Conservation (phyloP, 805 yeast genomes). For the Cyberlindnera mississippiensis region DNA sequence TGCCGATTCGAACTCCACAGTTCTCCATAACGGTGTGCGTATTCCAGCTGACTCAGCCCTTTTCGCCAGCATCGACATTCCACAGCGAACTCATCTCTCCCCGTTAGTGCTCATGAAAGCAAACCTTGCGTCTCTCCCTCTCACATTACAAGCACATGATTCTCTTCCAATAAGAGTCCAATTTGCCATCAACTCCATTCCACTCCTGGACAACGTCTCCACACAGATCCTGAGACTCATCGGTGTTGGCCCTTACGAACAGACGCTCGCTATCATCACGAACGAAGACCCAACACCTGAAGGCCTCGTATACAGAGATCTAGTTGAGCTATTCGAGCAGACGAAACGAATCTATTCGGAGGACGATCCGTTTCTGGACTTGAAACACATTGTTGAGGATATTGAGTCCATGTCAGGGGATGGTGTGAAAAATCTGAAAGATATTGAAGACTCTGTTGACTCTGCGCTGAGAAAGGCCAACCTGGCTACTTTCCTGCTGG, state of each 20-base stretch:
- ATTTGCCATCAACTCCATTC: constrained; percentile 61
- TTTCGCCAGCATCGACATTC: constrained; percentile 9
- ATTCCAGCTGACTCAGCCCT: constrained; percentile 25
- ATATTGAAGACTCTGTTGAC: constrained; percentile 22
- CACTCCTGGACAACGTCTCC: constrained; percentile 76
- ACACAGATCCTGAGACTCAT: constrained; percentile 74
- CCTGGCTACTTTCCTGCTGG: constrained; percentile 82
- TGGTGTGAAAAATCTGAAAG: constrained; percentile 13
- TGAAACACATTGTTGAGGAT: constrained; percentile 67
- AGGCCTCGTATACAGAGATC: constrained; percentile 56
- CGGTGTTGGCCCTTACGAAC: constrained; percentile 72
- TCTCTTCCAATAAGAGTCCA: constrained; percentile 51
- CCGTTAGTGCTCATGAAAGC: constrained; percentile 32
- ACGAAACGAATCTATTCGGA: constrained; percentile 64
- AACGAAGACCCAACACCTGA: constrained; percentile 62
- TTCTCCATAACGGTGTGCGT: constrained; percentile 16
- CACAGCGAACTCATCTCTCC: constrained; percentile 11
- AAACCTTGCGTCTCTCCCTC: constrained; percentile 58
- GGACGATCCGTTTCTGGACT: constrained; percentile 68
- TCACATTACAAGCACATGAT: constrained; percentile 53
- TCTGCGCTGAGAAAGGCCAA: constrained; percentile 75
- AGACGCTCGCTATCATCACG: constrained; percentile 65
- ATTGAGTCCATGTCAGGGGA: constrained; percentile 9
- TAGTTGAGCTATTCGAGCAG: constrained; percentile 75
- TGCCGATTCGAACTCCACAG: neutral